Base-by-base conservation (phyloP, 2,329 filamentous ascomycete genomes). In the Davidsoniella australis region DNA sequence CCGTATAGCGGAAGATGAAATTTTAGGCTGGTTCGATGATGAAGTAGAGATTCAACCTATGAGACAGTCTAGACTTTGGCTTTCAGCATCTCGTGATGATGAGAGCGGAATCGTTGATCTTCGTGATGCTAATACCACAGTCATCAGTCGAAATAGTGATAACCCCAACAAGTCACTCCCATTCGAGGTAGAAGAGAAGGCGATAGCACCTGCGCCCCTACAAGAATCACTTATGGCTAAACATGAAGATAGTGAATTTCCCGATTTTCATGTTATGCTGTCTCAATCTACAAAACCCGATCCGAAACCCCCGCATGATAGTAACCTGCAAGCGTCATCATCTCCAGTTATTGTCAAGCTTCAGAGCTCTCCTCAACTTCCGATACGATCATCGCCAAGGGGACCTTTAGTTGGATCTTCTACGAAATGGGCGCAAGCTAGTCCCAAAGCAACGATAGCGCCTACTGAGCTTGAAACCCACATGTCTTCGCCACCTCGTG, bases 51-150 rank as follows among this genome's bases (percentile, higher is more conserved):
- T 37, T 20, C 23, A 46, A 12, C 24, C 43, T 17, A 37, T 42
- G 17, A 38, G 52, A 20, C 58, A 58, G 23, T 55, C 58, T 4
- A 69, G 72, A 49, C 66, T 91, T 1, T 94, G 86, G 86, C 69
- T 71, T 51, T 80, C 78, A 38, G 80, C 78, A 4, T 75, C 82
- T 20, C 71, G 85, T 55, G 78, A 85, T 57, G 64, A 65, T 0
- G 72, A 78, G 18, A 82, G 82, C 1, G 41, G 42, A 14, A 43
- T 46, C 14, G 47, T 49, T 42, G 71, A 75, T 12, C 60, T 88
- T 2, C 67, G 84, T 17, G 39, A 36, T 29, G 24, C 38, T 8
- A 16, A 44, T 33, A 5, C n/a, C 42, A 39, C 29, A 20, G 29
- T 10, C 17, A 42, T 9, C 41, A 10, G 17, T 12, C 18, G 16